Evolutionary conservation across 208 protist species (phyloP), one percentile per base, ranked within the genome.

Genomic region (Acanthamoeba healyi): DNA sequence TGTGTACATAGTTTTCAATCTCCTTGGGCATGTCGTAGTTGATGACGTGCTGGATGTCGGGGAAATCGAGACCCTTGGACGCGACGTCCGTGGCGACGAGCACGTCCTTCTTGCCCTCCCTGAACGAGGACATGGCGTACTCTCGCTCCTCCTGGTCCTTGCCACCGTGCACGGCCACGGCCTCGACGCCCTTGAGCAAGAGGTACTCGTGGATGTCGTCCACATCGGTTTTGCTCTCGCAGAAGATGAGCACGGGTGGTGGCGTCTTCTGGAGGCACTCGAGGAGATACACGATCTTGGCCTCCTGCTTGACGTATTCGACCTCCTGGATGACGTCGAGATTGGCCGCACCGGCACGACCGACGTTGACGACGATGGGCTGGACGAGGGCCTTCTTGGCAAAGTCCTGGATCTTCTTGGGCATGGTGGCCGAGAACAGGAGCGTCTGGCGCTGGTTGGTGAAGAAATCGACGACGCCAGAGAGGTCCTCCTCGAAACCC

Each of bases 21-120:
- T 99, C 99, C 40, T 99, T 98, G 15, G 99, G 99, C 98, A 99
- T 99, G 95, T 99, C 99, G 95, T 98, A 99, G 95, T 99, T 99
- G 92, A 99, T 99, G 15, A 99, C 99, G 92, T 99, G 98, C 95
- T 99, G 98, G 63, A 99, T 97, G 94, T 99, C 96, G 51, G 98
- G 98, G 95, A 99, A 99, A 94, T 99, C 99, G 29, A 99, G 94
- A 74, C 98, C 98, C 94, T 97, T 97, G 19, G 88, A 93, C 15
- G 96, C 96, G 7, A 98, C 81, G 79, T 98, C 97, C 0, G 98
- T 98, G 29, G 98, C 98, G 5, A 99, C 97, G 17, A 99, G 94
- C 15, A 99, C 98, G 95, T 99, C 98, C 81, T 96, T 97, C 70
- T 96, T 94, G 9, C 94, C 95, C 0, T 94, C 38, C 58, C 95